Conservation (phyloP, 805 yeast species). For the Millerozyma miso region DNA sequence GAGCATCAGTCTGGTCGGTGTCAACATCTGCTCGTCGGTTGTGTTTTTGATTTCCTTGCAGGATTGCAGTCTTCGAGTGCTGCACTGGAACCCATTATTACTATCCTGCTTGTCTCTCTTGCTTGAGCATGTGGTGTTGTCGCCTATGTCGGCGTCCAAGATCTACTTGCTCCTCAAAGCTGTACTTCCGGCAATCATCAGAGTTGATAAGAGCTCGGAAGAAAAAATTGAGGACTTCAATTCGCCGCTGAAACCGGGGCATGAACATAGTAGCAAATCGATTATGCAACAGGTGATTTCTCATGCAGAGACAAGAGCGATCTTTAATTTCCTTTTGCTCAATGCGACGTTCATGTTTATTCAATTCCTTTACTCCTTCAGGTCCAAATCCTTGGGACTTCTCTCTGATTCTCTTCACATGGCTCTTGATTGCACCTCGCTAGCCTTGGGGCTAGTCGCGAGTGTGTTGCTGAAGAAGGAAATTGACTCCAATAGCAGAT, state of each 20-base stretch:
- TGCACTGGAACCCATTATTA: constrained; percentile 12
- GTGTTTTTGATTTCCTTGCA: constrained; percentile 23
- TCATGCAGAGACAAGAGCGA: constrained; percentile 72
- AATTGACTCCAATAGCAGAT: constrained; percentile 54
- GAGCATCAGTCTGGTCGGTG: constrained; percentile 13
- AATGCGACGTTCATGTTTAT: constrained; percentile 93
- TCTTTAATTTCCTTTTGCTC: constrained; percentile 78
- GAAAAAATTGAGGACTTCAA: neutral
- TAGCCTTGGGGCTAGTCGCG: constrained; percentile 86
- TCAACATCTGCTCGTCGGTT: constrained; percentile 20
- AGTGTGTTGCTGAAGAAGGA: constrained; percentile 48
- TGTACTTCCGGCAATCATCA: constrained; percentile 18
- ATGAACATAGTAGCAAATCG: constrained; percentile 4
- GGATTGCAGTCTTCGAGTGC: constrained; percentile 14
- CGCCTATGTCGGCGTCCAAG: constrained; percentile 1
- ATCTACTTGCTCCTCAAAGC: constrained; percentile 9
- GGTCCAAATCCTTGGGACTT: constrained; percentile 88
- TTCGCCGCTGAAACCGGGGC: neutral
- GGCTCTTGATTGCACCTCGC: constrained; percentile 91
- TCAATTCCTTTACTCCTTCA: constrained; percentile 85
- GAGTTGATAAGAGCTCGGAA: constrained; percentile 10
- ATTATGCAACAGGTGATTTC: constrained; percentile 28
- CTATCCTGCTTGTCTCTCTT: constrained; percentile 14
- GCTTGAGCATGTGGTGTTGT: constrained; percentile 19
- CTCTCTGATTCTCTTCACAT: constrained; percentile 92